Percentiles rank a stretch among this genome's conserved stretches.
phyloP scores from a whole-genome alignment of 148 eudicot genomes.

The Agrostemma githago region DNA sequence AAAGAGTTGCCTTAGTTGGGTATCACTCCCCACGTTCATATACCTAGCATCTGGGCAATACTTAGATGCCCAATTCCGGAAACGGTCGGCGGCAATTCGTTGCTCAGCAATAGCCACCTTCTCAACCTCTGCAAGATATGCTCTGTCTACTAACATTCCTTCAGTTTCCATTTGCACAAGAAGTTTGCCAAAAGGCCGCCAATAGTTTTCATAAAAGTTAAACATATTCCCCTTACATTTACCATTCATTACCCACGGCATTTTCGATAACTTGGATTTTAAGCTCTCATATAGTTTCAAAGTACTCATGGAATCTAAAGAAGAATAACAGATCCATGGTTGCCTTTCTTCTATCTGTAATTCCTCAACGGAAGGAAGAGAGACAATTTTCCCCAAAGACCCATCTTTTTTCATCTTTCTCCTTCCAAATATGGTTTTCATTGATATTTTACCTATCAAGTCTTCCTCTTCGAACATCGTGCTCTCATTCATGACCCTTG shows the following conservation, averaged over 20 bases:
- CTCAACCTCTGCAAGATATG: conserved; percentile 75
- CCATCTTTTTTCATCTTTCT: conserved; percentile 81
- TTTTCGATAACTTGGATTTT: conserved; percentile 48
- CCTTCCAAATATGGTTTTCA: conserved; percentile 86
- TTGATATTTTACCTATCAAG: conserved; percentile 74
- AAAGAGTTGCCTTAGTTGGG: conserved; percentile 79
- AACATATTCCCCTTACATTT: conserved; percentile 53
- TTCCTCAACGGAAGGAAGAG: conserved; percentile 76
- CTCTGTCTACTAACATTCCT: conserved; percentile 88
- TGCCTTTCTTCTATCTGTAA: conserved; percentile 64
- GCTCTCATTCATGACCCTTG: conserved; percentile 45
- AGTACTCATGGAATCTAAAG: conserved; percentile 87
- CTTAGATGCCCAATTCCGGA: conserved; percentile 90
- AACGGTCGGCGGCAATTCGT: conserved; percentile 66
- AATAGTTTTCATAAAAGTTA: conserved; percentile 59
- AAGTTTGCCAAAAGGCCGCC: conserved; percentile 94
- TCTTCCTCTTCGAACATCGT: conserved; percentile 33
- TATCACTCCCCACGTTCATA: conserved; percentile 96
- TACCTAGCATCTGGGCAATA: conserved; percentile 76
- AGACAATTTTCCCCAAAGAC: conserved; percentile 64
- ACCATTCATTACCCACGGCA: conserved; percentile 61
- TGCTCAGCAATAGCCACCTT: conserved; percentile 88
- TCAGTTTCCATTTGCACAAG: conserved; percentile 89
- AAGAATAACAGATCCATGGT: conserved; percentile 87
- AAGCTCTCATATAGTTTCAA: conserved; percentile 80